Evolutionary conservation across 208 protist species (phyloP).

Genomic region (Angomonas desouzai): DNA sequence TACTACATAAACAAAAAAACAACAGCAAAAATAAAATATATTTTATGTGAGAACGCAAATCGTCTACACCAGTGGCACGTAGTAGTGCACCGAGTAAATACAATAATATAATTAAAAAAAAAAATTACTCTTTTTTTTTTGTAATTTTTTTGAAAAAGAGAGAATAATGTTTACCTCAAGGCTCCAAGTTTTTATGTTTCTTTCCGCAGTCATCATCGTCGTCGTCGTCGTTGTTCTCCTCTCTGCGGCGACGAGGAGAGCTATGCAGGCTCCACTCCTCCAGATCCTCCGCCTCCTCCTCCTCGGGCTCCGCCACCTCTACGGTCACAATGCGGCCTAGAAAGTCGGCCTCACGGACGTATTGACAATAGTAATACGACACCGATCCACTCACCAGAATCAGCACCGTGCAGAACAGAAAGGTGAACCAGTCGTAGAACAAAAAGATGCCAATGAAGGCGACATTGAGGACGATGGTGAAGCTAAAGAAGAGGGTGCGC

Average conservation of each 20-base stretch:
- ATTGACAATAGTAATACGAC: constrained; percentile 42
- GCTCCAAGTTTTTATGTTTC: too few relatives aligned
- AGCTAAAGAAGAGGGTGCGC: constrained; percentile 28
- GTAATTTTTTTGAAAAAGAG: too few relatives aligned
- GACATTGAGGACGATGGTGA: constrained; percentile 39
- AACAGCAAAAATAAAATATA: too few relatives aligned
- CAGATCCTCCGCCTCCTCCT: not conserved
- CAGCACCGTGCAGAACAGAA: constrained; percentile 34
- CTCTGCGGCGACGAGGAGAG: not conserved
- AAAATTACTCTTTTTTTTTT: not conserved
- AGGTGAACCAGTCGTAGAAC: constrained; percentile 29
- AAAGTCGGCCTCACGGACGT: constrained; percentile 47
- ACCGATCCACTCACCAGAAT: constrained; percentile 25
- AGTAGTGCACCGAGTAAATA: too few relatives aligned
- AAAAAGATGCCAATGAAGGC: constrained; percentile 44
- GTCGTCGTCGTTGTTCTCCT: not conserved
- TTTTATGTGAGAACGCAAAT: too few relatives aligned
- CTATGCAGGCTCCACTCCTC: not conserved
- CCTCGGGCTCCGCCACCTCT: not conserved
- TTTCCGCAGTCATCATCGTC: not conserved
- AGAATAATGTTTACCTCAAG: too few relatives aligned
- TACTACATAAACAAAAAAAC: too few relatives aligned
- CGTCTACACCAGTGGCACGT: too few relatives aligned
- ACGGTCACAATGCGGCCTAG: constrained; percentile 58
- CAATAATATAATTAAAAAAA: too few relatives aligned